phyloP scores from a whole-genome alignment of 2,329 filamentous ascomycete species.

The Penicillium sp. region DNA sequence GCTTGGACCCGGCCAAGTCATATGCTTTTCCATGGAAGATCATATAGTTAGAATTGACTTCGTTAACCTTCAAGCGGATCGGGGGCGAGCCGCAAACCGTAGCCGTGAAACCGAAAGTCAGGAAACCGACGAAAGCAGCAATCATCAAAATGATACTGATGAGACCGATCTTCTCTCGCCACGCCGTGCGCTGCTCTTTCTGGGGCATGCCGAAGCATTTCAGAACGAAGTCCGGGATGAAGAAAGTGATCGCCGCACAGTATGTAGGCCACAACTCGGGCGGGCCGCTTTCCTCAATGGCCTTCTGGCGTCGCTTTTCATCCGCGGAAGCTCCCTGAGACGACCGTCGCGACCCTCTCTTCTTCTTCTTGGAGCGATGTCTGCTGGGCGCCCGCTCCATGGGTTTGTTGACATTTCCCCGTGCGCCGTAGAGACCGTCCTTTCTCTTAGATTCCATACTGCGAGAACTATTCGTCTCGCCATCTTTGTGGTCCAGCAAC shows the following conservation, averaged over 20 bases:
- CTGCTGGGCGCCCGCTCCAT: slow-evolving; percentile 43
- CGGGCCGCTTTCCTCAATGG: slow-evolving; percentile 63
- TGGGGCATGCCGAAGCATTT: slow-evolving; percentile 79
- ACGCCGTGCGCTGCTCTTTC: slow-evolving; percentile 84
- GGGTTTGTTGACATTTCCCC: slow-evolving; percentile 39
- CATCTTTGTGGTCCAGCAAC: slow-evolving; percentile 64
- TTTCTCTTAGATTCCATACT: slow-evolving; percentile 54
- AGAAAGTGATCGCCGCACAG: slow-evolving; percentile 90
- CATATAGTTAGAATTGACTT: slow-evolving; percentile 80
- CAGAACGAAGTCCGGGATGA: slow-evolving; percentile 81
- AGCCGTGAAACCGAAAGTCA: slow-evolving; percentile 94
- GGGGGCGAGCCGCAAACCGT: slow-evolving; percentile 74
- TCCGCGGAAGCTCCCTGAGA: slow-evolving; percentile 57
- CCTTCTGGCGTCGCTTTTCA: slow-evolving; percentile 57
- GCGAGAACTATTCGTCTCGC: slow-evolving; percentile 59
- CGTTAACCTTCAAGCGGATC: slow-evolving; percentile 72
- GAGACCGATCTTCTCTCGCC: slow-evolving; percentile 96
- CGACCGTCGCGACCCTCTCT: slow-evolving; percentile 63
- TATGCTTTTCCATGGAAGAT: slow-evolving; percentile 94
- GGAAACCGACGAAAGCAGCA: slow-evolving; percentile 83
- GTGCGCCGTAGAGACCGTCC: slow-evolving; percentile 34
- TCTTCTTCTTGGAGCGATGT: slow-evolving; percentile 44
- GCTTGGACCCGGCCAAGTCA: slow-evolving; percentile 70
- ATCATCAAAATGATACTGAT: slow-evolving; percentile 89
- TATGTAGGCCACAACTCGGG: slow-evolving; percentile 94